Base-by-base conservation (phyloP, 228 moss, liverwort and hornwort genomes). In the Sphagnum magellanicum region DNA sequence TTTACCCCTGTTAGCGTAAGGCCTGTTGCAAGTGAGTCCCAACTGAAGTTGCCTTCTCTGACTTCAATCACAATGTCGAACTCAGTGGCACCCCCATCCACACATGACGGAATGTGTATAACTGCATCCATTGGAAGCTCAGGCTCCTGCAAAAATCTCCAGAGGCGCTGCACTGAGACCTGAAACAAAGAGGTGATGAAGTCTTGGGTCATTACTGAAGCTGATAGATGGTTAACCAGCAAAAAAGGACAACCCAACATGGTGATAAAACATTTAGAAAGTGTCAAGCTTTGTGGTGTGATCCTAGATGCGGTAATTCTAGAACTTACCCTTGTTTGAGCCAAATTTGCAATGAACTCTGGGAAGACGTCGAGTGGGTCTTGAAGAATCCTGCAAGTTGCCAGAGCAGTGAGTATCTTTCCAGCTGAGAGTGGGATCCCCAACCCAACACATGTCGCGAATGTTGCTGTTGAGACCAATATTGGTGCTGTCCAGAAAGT, bases 401-500 rank as follows among this genome's bases (percentile, higher is more conserved):
- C 88, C n/a, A 85, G 64, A 63, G 88, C 81, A 4, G 86, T 81
- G 12, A 88, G 78, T 59, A 86, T 83, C 6, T 80, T 80, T 6
- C 86, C 83, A 58, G 79, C 58, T 52, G 83, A 80, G 48, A 89
- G 80, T 48, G 80, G 73, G 51, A 77, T 69, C 48, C 67, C 72
- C 59, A 83, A 10, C n/a, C 83, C 53, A 49, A 81, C 74, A 63
- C 81, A 89, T 5, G 83, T 86, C 0, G 69, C 83, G 68, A 89
- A 86, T 68, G 89, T 89, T 62, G 81, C 75, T 16, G 70, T 80
- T 0, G 86, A 82, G 4, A 89, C 74, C 4, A 89, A 63, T 10
- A 85, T 63, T 17, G 89, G 86, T 32, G 85, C 86, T 16, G 78
- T 74, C 82, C 85, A 83, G 67, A 82, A 86, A 11, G 86, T 78